Evolutionary conservation across 75 land plant genomes (phyloP).

Genomic region (Pinus albicaulis): DNA sequence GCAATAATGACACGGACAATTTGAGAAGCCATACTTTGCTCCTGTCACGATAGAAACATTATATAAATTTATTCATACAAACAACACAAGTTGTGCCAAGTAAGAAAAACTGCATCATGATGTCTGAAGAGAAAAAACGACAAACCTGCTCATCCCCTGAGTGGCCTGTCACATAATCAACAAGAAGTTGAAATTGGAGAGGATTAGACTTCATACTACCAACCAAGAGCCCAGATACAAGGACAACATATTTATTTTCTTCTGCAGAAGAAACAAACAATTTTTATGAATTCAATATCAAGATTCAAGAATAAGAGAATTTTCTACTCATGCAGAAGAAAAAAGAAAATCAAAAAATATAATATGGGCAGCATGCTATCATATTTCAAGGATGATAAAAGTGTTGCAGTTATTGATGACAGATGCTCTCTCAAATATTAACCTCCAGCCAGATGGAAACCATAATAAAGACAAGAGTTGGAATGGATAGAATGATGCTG

Average conservation of each 20-base stretch:
- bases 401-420: too few species aligned
- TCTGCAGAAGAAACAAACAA: constrained; percentile 33
- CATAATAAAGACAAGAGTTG: too few species aligned
- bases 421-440: too few species aligned
- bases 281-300: background rate
- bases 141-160: constrained; percentile 88
- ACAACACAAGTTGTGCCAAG: background rate
- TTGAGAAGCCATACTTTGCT: constrained; percentile 79
- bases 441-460: too few species aligned
- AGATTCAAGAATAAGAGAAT: background rate
- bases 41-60: constrained; percentile 38
- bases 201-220: constrained; percentile 74
- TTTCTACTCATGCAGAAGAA: background rate
- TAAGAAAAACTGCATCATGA: background rate
- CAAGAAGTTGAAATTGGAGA: constrained; percentile 88
- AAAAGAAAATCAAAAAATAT: background rate
- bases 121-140: too few species aligned
- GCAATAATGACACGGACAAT: constrained; percentile 89
- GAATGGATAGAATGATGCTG: too few species aligned
- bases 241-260: constrained; percentile 87
- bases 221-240: constrained; percentile 82
- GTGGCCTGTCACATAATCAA: constrained; percentile 95
- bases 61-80: background rate
- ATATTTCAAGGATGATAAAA: background rate
- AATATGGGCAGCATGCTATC: background rate